Conservation (phyloP, 2,329 filamentous ascomycete species). For the Sclerotinia spermophila region DNA sequence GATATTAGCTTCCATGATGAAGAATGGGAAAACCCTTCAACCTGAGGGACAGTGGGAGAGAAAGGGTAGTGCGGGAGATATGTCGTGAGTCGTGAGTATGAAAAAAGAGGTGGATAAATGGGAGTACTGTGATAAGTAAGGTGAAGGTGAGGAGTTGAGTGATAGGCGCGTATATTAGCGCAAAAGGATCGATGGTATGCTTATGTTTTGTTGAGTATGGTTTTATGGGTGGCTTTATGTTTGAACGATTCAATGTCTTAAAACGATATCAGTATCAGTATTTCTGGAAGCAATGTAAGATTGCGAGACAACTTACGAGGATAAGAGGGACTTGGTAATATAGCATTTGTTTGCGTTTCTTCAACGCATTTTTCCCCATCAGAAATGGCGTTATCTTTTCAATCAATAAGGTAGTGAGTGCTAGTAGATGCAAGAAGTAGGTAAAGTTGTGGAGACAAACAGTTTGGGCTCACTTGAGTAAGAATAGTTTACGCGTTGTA, state of each 20-base stretch:
- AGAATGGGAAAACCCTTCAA: conserved; percentile 43
- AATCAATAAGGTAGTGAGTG: background rate
- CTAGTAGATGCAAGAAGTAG: background rate
- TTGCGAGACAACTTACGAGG: background rate
- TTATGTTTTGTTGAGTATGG: background rate
- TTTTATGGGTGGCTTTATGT: background rate
- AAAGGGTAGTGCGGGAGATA: conserved; percentile 33
- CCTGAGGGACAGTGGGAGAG: conserved; percentile 27
- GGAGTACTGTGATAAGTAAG: background rate
- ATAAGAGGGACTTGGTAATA: background rate
- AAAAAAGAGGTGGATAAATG: background rate
- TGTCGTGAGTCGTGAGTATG: conserved; percentile 26
- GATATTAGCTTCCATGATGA: conserved; percentile 45
- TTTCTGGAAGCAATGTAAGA: background rate
- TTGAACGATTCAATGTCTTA: background rate
- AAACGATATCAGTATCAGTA: background rate
- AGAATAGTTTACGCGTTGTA: too few species aligned
- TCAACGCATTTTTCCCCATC: too few species aligned
- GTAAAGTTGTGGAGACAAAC: background rate
- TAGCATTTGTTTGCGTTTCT: background rate
- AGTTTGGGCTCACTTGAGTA: too few species aligned
- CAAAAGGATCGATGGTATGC: too few species aligned
- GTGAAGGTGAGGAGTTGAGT: background rate
- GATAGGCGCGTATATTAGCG: background rate
- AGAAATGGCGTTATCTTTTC: background rate